These are phyloP conservation scores for Colletotrichum abscissum DNA, from an alignment of 2,329 filamentous ascomycete species.

Conservation along the genomic window DNA sequence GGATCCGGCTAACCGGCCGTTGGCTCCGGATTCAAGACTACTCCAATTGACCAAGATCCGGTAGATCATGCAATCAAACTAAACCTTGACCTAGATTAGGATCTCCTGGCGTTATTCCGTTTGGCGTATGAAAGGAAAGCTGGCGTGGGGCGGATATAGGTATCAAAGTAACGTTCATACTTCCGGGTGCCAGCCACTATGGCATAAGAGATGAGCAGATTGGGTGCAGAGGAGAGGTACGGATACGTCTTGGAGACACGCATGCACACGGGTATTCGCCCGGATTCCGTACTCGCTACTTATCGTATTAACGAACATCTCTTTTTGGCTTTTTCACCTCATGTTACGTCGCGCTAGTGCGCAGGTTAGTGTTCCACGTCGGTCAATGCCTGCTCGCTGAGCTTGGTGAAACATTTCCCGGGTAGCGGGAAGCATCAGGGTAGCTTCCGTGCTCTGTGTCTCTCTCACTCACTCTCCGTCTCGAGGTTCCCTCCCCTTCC, in stretches of 20 bases:
- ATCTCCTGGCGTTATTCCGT: background rate
- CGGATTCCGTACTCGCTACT: background rate
- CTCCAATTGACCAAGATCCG: background rate
- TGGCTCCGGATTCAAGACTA: background rate
- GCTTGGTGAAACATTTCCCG: constrained; percentile 20
- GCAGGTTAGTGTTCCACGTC: background rate
- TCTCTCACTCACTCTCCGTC: background rate
- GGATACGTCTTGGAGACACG: background rate
- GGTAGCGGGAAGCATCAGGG: constrained; percentile 21
- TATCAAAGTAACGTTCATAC: background rate
- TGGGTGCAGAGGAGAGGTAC: background rate
- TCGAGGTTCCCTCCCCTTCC: background rate
- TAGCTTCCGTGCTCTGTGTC: background rate
- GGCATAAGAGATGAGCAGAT: background rate
- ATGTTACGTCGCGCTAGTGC: background rate
- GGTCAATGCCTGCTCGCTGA: constrained; percentile 2
- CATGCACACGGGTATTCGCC: background rate
- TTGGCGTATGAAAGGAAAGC: background rate
- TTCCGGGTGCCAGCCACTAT: background rate
- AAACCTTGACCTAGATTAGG: background rate
- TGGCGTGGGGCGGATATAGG: background rate
- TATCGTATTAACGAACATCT: no score
- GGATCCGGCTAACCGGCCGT: background rate
- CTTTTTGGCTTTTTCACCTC: background rate
- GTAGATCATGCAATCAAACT: background rate